These are phyloP conservation scores for Aspergillus jensenii DNA, from an alignment of 2,329 filamentous ascomycete species.

Conservation along the genomic window DNA sequence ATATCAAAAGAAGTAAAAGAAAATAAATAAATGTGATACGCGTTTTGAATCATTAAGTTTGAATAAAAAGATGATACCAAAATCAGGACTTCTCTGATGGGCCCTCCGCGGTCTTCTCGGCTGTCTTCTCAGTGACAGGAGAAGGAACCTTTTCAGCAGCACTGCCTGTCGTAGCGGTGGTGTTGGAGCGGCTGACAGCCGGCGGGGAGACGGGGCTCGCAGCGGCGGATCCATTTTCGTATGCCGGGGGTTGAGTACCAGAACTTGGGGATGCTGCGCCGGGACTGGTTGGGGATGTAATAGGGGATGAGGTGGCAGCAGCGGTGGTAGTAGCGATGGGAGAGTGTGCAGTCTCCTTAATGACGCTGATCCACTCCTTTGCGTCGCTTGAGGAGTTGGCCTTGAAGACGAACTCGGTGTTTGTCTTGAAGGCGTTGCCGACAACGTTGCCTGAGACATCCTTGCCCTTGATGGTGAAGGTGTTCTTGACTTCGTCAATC, in stretches of 20 bases:
- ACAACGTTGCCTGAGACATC: slow-evolving; percentile 76
- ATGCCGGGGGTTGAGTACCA: slow-evolving; percentile 23
- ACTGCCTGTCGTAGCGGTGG: slow-evolving; percentile 1
- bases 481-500: slow-evolving; percentile 78
- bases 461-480: slow-evolving; percentile 93
- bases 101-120: neutral
- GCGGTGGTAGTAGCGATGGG: slow-evolving; percentile 14
- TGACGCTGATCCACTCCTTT: slow-evolving; percentile 78
- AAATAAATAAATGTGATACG: neutral
- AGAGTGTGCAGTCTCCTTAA: slow-evolving; percentile 45
- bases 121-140: slow-evolving; percentile 5
- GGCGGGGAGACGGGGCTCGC: slow-evolving; percentile 8
- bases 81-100: neutral
- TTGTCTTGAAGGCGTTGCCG: slow-evolving; percentile 76
- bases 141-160: slow-evolving; percentile 3
- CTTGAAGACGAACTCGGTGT: slow-evolving; percentile 81
- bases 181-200: slow-evolving; percentile 11
- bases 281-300: slow-evolving; percentile 7
- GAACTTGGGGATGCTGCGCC: slow-evolving; percentile 4
- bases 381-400: slow-evolving; percentile 79
- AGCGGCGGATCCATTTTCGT: slow-evolving; percentile 25
- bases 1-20: neutral
- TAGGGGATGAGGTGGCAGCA: slow-evolving; percentile 9
- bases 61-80: neutral
- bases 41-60: neutral